Conservation (phyloP, 2,329 filamentous ascomycete species). For the Sphaerostilbella broomeana region DNA sequence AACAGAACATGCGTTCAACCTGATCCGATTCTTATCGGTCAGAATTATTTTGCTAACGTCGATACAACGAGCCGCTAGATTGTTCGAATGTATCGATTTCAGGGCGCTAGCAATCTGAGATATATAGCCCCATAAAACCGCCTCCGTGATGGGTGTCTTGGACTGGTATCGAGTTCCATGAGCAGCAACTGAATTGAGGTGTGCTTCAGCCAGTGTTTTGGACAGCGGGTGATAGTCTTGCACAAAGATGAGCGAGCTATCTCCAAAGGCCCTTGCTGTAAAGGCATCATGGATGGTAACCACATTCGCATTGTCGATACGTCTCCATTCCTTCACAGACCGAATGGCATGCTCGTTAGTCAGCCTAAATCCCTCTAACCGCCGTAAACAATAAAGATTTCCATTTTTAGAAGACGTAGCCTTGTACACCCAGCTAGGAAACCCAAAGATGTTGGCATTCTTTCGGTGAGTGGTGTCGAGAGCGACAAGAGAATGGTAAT, state of each 20-base stretch:
- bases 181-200: constrained; percentile 46
- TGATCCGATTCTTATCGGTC: constrained; percentile 83
- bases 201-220: constrained; percentile 80
- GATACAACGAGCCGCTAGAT: constrained; percentile 78
- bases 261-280: constrained; percentile 85
- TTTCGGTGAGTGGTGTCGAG: constrained; percentile 77
- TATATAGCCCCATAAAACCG: constrained; percentile 82
- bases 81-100: constrained; percentile 73
- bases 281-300: constrained; percentile 89
- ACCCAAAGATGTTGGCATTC: constrained; percentile 73
- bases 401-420: constrained; percentile 84
- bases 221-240: constrained; percentile 89
- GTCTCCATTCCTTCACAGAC: constrained; percentile 82
- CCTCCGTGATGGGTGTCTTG: constrained; percentile 55
- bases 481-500: constrained; percentile 88
- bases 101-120: constrained; percentile 86
- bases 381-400: constrained; percentile 76
- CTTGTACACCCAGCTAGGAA: constrained; percentile 92
- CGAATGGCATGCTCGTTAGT: constrained; percentile 86
- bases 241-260: constrained; percentile 90
- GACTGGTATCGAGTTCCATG: constrained; percentile 39
- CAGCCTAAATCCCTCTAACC: constrained; percentile 82
- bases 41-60: constrained; percentile 84
- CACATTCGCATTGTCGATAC: constrained; percentile 71
- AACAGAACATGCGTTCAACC: constrained; percentile 81